phyloP scores from a whole-genome alignment of 1,139 yeast species.

The Yamadazyma atlantica region DNA sequence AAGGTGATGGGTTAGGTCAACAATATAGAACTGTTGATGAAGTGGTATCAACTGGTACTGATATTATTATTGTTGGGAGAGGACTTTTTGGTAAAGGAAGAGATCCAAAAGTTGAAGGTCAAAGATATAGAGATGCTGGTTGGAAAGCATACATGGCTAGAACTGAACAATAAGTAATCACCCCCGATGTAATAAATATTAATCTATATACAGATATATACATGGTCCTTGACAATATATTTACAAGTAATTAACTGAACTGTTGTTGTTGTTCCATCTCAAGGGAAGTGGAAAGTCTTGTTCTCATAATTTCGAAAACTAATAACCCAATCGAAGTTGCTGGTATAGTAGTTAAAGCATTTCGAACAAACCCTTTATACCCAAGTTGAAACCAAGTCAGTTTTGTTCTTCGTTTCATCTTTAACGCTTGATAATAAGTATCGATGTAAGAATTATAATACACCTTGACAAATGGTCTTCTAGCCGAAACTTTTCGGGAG shows the following conservation, averaged over 20 bases:
- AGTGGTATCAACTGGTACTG: slow-evolving; percentile 81
- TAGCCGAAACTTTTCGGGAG: slow-evolving; percentile 23
- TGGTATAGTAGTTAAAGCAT: slow-evolving; percentile 77
- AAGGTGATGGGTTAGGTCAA: slow-evolving; percentile 96
- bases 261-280: slow-evolving; percentile 21
- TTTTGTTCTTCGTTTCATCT: slow-evolving; percentile 54
- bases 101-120: slow-evolving; percentile 84
- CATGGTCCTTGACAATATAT: background rate
- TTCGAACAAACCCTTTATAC: slow-evolving; percentile 74
- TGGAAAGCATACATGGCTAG: slow-evolving; percentile 81
- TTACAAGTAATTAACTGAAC: slow-evolving; percentile 2
- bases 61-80: slow-evolving; percentile 94
- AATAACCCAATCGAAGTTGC: slow-evolving; percentile 84
- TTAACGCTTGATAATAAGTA: slow-evolving; percentile 59
- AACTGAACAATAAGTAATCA: slow-evolving; percentile 22
- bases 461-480: slow-evolving; percentile 44
- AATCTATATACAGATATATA: slow-evolving; percentile 1
- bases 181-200: background rate
- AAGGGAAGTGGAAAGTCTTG: slow-evolving; percentile 28
- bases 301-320: slow-evolving; percentile 80
- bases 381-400: slow-evolving; percentile 63
- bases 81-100: slow-evolving; percentile 96
- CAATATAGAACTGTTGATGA: slow-evolving; percentile 92
- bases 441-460: slow-evolving; percentile 73
- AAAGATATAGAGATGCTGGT: slow-evolving; percentile 88